Conservation (phyloP, 1,284 basidiomycete genomes). For the Binderoboletus segoi region DNA sequence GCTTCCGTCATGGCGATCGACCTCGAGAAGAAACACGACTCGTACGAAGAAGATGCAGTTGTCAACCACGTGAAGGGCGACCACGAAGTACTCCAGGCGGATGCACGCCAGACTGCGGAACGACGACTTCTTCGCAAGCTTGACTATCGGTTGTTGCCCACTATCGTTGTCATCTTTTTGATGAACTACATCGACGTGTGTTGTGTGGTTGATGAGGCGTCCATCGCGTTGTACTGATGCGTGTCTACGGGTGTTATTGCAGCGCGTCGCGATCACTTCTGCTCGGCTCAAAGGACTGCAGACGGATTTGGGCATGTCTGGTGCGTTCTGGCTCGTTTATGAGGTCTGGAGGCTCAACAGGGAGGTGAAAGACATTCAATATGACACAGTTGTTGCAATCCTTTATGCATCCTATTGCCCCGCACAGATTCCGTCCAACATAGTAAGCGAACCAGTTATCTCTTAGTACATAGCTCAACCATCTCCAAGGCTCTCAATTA, state of each 20-base stretch:
- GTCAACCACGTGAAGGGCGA: not conserved
- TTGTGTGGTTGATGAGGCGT: not conserved
- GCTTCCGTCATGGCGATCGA: slow-evolving; percentile 14
- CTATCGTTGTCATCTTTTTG: slow-evolving; percentile 61
- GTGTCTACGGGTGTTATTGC: too few relatives aligned
- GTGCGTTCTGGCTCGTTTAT: slow-evolving; percentile 42
- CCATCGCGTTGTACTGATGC: too few relatives aligned
- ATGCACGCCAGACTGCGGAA: slow-evolving; percentile 35
- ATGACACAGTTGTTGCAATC: slow-evolving; percentile 58
- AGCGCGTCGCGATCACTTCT: slow-evolving; percentile 62
- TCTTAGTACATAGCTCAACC: not conserved
- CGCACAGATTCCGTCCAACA: slow-evolving; percentile 67
- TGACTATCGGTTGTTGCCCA: slow-evolving; percentile 60
- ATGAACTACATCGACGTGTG: slow-evolving; percentile 72
- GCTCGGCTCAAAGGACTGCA: slow-evolving; percentile 64
- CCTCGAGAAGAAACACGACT: slow-evolving; percentile 2
- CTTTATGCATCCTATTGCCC: slow-evolving; percentile 63
- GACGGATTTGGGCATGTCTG: slow-evolving; percentile 53
- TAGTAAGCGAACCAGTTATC: slow-evolving; percentile 41
- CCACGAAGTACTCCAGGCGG: not conserved
- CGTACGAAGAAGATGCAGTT: not conserved
- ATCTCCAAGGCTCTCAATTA: slow-evolving; percentile 19
- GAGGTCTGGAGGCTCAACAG: slow-evolving; percentile 48
- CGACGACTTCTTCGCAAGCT: slow-evolving; percentile 52
- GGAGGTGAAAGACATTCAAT: slow-evolving; percentile 48